Evolutionary conservation across 345 rosid genomes (phyloP).

Genomic region (Draba incana): DNA sequence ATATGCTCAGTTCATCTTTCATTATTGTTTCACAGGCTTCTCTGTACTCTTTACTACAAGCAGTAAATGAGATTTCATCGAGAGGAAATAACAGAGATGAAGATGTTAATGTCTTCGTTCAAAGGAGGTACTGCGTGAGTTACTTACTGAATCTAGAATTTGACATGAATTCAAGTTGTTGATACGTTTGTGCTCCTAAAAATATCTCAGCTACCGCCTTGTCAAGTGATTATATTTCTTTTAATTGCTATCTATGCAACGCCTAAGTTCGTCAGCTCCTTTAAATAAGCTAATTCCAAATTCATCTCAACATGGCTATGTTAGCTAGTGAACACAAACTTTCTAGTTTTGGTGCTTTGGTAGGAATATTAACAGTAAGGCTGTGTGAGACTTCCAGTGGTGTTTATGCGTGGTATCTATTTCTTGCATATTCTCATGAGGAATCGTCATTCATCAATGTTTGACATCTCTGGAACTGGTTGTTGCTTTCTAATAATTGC

Average conservation of each 20-base stretch:
- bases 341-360: slow-evolving; percentile 11
- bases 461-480: slow-evolving; percentile 6
- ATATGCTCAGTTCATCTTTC: slow-evolving; percentile 35
- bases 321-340: slow-evolving; percentile 17
- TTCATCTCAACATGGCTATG: slow-evolving; percentile 17
- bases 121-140: slow-evolving; percentile 63
- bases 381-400: slow-evolving; percentile 14
- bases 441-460: background rate
- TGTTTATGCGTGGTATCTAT: slow-evolving; percentile 7
- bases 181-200: background rate
- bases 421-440: slow-evolving; percentile 2
- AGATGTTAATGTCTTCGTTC: slow-evolving; percentile 73
- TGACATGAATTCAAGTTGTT: slow-evolving; percentile 28
- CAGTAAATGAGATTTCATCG: slow-evolving; percentile 82
- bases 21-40: slow-evolving; percentile 69
- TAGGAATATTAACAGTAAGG: slow-evolving; percentile 9
- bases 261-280: slow-evolving; percentile 1
- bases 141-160: slow-evolving; percentile 29
- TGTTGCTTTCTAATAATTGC: slow-evolving; percentile 2
- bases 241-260: slow-evolving; percentile 3
- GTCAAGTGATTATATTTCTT: background rate
- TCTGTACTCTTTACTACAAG: slow-evolving; percentile 80
- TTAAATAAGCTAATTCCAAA: background rate
- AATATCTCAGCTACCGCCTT: background rate
- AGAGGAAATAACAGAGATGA: slow-evolving; percentile 78